Evolutionary conservation across 2,329 filamentous ascomycete genomes (phyloP).

Genomic region (Xylaria sp.): DNA sequence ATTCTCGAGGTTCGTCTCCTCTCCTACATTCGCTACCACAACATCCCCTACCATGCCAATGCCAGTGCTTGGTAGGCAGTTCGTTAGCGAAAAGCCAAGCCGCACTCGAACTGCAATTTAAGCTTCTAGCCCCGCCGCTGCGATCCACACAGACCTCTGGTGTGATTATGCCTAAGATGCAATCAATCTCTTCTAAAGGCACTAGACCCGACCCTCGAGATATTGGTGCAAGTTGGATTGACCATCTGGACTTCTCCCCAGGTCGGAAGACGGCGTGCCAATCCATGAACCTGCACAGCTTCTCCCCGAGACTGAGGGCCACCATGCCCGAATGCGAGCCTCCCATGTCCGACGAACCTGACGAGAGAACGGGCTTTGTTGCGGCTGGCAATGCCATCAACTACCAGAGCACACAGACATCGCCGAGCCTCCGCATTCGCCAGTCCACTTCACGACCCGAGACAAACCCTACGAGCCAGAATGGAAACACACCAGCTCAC

Average conservation of each 20-base stretch:
- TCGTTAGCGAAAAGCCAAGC: slow-evolving; percentile 9
- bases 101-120: not conserved
- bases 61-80: too few species aligned
- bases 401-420: slow-evolving; percentile 48
- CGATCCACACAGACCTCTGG: not conserved
- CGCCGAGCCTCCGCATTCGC: slow-evolving; percentile 33
- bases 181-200: not conserved
- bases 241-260: slow-evolving; percentile 29
- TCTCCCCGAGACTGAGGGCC: slow-evolving; percentile 27
- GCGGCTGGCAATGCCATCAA: slow-evolving; percentile 44
- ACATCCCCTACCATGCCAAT: not conserved
- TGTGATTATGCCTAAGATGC: not conserved
- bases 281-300: slow-evolving; percentile 44
- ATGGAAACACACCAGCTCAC: slow-evolving; percentile 26
- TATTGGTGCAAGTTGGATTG: not conserved
- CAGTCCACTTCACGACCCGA: slow-evolving; percentile 25
- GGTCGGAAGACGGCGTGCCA: slow-evolving; percentile 51
- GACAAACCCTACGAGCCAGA: slow-evolving; percentile 33
- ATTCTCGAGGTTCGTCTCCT: slow-evolving; percentile 52
- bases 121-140: slow-evolving; percentile 6
- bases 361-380: slow-evolving; percentile 52
- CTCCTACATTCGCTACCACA: too few species aligned
- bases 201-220: not conserved
- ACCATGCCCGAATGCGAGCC: slow-evolving; percentile 29
- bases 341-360: slow-evolving; percentile 30